Conservation (phyloP, 148 eudicot species). For the Salicornia ramosissima region DNA sequence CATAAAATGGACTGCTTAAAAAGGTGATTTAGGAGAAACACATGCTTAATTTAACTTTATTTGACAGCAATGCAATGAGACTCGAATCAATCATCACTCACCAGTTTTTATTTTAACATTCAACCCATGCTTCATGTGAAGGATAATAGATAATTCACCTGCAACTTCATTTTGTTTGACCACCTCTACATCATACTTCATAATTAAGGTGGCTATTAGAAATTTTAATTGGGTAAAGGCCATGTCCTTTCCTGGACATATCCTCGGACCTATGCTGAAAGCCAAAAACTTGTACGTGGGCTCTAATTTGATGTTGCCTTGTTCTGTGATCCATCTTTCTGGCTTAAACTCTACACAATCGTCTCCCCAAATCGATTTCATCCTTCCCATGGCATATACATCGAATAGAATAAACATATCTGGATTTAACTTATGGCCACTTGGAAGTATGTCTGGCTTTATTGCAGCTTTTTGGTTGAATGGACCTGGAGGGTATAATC, state of each 20-base stretch:
- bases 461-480: neutral
- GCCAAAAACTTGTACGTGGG: constrained; percentile 43
- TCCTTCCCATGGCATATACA: neutral
- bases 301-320: constrained; percentile 32
- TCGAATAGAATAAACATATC: too few relatives aligned
- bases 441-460: too few relatives aligned
- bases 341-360: constrained; percentile 40
- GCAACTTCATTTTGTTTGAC: too few relatives aligned
- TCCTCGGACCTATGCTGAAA: constrained; percentile 42
- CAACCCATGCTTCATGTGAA: too few relatives aligned
- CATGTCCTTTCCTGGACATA: constrained; percentile 41
- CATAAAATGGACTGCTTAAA: too few relatives aligned
- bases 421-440: too few relatives aligned
- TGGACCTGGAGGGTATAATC: neutral
- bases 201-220: constrained; percentile 1
- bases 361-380: constrained; percentile 34
- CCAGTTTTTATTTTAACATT: too few relatives aligned
- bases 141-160: too few relatives aligned
- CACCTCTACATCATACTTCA: constrained; percentile 10
- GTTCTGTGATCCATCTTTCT: constrained; percentile 34
- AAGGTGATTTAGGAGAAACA: too few relatives aligned
- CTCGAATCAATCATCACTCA: too few relatives aligned
- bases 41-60: too few relatives aligned
- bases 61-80: too few relatives aligned
- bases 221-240: constrained; percentile 30